phyloP scores from a whole-genome alignment of 805 yeast genomes.

The Barnettozyma vustinii region DNA sequence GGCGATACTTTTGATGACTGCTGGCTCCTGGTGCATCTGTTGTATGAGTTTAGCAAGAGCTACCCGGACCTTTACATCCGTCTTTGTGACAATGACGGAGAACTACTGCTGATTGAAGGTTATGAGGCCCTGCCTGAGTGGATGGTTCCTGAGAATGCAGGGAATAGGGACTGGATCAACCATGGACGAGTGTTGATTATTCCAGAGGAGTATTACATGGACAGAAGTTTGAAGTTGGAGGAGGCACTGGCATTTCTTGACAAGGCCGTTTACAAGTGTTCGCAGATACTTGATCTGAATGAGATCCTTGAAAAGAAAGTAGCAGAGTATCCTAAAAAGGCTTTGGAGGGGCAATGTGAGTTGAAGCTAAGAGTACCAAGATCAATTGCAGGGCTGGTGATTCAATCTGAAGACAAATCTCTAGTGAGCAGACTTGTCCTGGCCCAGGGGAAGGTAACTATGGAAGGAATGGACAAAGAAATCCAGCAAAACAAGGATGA shows the following conservation, averaged over 20 bases:
- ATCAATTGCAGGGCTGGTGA: conserved; percentile 15
- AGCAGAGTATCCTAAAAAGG: conserved; percentile 26
- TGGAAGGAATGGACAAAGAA: not conserved
- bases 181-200: conserved; percentile 34
- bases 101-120: conserved; percentile 46
- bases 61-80: conserved; percentile 38
- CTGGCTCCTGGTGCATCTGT: conserved; percentile 36
- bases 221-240: conserved; percentile 30
- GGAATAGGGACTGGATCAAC: conserved; percentile 50
- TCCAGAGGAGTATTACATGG: conserved; percentile 32
- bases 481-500: not conserved
- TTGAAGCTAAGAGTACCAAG: conserved; percentile 15
- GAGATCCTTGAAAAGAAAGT: conserved; percentile 16
- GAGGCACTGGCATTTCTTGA: conserved; percentile 39
- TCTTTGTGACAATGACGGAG: conserved; percentile 50
- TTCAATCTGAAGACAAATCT: conserved; percentile 7
- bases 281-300: conserved; percentile 22
- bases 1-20: conserved; percentile 43
- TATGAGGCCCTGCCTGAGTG: conserved; percentile 42
- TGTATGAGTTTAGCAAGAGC: conserved; percentile 33
- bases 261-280: conserved; percentile 32
- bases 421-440: conserved; percentile 9
- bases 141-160: conserved; percentile 40
- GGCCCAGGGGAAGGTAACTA: conserved; percentile 7
- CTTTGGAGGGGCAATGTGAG: conserved; percentile 22